phyloP scores from a whole-genome alignment of 2,329 filamentous ascomycete species.

The Pseudogymnoascus pannorum region DNA sequence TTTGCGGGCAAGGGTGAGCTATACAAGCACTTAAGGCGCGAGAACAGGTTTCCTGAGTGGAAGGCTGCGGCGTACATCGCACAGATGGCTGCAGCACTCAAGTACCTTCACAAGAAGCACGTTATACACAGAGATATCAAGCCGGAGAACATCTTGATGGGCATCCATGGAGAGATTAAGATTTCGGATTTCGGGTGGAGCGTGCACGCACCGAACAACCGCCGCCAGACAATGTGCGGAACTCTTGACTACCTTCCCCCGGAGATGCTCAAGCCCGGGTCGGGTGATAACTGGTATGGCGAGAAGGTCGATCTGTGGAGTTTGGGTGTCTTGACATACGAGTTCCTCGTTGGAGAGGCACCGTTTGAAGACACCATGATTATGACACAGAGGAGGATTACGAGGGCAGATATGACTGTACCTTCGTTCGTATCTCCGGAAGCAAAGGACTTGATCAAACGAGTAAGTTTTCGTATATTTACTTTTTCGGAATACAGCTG shows the following conservation, averaged over 20 bases:
- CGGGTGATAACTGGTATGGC: conserved; percentile 79
- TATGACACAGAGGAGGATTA: conserved; percentile 89
- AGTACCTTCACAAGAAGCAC: conserved; percentile 92
- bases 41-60: conserved; percentile 62
- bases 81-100: conserved; percentile 74
- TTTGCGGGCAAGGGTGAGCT: conserved; percentile 66
- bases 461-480: conserved; percentile 44
- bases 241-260: conserved; percentile 96
- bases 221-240: conserved; percentile 91
- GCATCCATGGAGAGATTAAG: conserved; percentile 96
- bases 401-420: conserved; percentile 83
- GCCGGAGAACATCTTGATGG: conserved; percentile 92
- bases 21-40: conserved; percentile 64
- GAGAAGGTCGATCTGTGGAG: conserved; percentile 98
- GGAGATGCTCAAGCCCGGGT: conserved; percentile 86
- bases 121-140: conserved; percentile 98
- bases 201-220: conserved; percentile 91
- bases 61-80: conserved; percentile 67
- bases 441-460: conserved; percentile 87
- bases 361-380: conserved; percentile 93
- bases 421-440: conserved; percentile 86
- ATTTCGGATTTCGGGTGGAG: conserved; percentile 98
- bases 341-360: conserved; percentile 92
- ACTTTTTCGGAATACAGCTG: conserved; percentile 11
- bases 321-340: conserved; percentile 88